Evolutionary conservation across 2,329 filamentous ascomycete species (phyloP), one percentile per base, ranked within the genome.

Genomic region (Chaetomiaceae sp.): DNA sequence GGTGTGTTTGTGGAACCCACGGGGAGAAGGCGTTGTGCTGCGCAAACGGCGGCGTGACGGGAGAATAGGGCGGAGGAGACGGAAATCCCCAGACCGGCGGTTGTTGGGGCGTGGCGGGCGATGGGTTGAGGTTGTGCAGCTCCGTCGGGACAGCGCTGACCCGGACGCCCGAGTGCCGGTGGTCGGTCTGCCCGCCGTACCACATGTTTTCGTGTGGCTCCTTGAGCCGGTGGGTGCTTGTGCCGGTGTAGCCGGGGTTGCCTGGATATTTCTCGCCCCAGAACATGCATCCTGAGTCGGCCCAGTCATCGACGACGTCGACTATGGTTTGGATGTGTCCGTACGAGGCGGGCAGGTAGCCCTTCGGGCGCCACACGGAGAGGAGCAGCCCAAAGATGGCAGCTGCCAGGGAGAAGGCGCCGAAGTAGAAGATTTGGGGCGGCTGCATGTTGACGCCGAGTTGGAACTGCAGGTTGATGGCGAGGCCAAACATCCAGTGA

Each of bases 301-400:
- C 48, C 63, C 63, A 66, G 9, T 64, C 63, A 56, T 66, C 64
- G 33, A 67, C 56, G 25, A 67, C 50, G 54, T 66, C 61, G 27
- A 58, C 61, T 33, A 67, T 60, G 8, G 64, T 67, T 43, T 64
- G 63, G n/a, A 67, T 52, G 51, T 67, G 65, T 2, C 65, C 65
- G 41, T 58, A 66, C 8, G 63, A 55, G 5, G 61, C 58, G 6
- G 65, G 65, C 9, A 64, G 54, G 16, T 52, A 49, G 9, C 64
- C 65, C 8, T 48, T 39, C 9, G 60, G 59, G 12, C 53, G 51
- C 7, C 54, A 53, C 2, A 60, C 38, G 12, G 53, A 60, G n/a
- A 62, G 54, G 25, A 53, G 56, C 16, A 61, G 56, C 7, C 62
- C 55, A 33, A 66, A 65, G 4, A 62, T 16, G 23, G 63, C 61